Evolutionary conservation across 176 grass and related monocot species (phyloP), one percentile per base, ranked within the genome.

Genomic region (Juncus inflexus): DNA sequence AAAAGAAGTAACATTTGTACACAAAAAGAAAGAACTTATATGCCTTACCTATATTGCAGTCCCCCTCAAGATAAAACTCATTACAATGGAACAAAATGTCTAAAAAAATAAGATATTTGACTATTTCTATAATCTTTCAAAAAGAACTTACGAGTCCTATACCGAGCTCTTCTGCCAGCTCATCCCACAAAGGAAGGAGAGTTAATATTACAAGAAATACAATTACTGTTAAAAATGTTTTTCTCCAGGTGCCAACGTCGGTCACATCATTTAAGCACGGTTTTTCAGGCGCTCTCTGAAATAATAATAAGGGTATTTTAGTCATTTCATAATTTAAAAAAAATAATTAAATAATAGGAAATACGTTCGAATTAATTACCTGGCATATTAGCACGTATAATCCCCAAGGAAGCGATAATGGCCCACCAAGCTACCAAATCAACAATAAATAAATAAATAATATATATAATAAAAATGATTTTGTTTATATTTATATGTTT

Each of bases 341-440:
- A 43, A 12, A 50, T 11, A 52, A 9, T 9, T 7, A 12, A 41
- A 70, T 11, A 52, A 9, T 9, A 4, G 6, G 13, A 70, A 9
- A 47, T 47, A 47, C 9, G 19, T 61, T 7, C 61, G 2, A 10
- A 15, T 19, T 50, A 28, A 28, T 66, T 84, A 99, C 94, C 88
- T 92, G 94, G 50, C 88, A 99, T 89, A 99, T 77, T 66, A 99
- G 75, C 43, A 99, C 94, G 12, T 99, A 99, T n/a, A 99, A 77
- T 35, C 85, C 94, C 94, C 94, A 99, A 69, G 94, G 94, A 66
- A 99, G 85, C 72, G 94, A 99, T 6, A 99, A 52, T 1, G 82
- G 85, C 3, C 94, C 91, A 12, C 91, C 87, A 67, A 96, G 79
- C 91, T 96, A 16, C 8, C 62, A 76, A 62, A 52, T 1, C 60